Conservation (phyloP, 495 filamentous ascomycete species). For the Hypoxylon cercidicola region DNA sequence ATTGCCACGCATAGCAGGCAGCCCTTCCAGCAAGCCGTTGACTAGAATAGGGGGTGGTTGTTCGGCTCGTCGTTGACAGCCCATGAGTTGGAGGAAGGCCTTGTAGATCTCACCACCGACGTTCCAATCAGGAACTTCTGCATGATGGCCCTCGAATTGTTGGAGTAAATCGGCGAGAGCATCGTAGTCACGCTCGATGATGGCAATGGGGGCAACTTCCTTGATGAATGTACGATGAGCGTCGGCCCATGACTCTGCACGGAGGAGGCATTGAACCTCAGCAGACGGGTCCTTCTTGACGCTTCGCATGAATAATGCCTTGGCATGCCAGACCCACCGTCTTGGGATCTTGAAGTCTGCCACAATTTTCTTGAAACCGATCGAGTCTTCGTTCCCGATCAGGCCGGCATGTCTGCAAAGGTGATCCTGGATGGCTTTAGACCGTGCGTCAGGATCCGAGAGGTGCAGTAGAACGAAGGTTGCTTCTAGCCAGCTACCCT, state of each 20-base stretch:
- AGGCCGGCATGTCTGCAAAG: constrained; percentile 72
- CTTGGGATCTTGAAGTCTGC: constrained; percentile 72
- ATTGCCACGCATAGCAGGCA: constrained; percentile 70
- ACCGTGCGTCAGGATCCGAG: constrained; percentile 67
- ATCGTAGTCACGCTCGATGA: constrained; percentile 81
- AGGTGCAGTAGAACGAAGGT: constrained; percentile 84
- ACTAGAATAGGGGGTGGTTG: constrained; percentile 57
- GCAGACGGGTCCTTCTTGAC: constrained; percentile 68
- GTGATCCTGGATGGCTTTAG: constrained; percentile 72
- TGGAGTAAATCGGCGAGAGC: constrained; percentile 70
- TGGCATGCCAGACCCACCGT: constrained; percentile 85
- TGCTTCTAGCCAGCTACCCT: constrained; percentile 73
- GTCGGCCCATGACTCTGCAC: constrained; percentile 77
- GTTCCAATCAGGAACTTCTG: constrained; percentile 69
- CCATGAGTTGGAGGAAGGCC: constrained; percentile 75
- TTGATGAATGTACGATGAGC: constrained; percentile 84
- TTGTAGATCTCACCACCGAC: constrained; percentile 83
- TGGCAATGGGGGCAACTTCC: constrained; percentile 78
- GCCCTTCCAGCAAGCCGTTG: constrained; percentile 68
- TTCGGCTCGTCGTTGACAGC: constrained; percentile 49
- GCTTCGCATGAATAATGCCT: constrained; percentile 81
- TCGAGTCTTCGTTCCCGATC: constrained; percentile 61
- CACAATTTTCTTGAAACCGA: constrained; percentile 67
- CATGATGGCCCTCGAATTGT: constrained; percentile 68
- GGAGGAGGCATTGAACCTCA: constrained; percentile 80